Evolutionary conservation across 495 filamentous ascomycete species (phyloP).

Genomic region (Neurospora discreta): DNA sequence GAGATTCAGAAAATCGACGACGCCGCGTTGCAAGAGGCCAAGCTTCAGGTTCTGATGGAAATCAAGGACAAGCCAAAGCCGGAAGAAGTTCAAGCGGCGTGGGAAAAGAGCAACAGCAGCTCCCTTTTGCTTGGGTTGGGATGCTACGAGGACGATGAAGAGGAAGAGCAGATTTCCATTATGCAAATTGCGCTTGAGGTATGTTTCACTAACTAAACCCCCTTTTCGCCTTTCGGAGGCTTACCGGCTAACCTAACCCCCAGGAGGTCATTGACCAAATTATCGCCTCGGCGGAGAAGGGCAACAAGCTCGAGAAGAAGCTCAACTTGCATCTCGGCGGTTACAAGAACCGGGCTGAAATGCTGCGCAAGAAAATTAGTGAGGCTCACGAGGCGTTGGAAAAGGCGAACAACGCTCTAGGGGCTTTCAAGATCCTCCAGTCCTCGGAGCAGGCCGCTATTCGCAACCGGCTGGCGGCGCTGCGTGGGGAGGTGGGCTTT

Average conservation of each 20-base stretch:
- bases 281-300: slow-evolving; percentile 59
- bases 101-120: slow-evolving; percentile 50
- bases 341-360: slow-evolving; percentile 78
- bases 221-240: background rate
- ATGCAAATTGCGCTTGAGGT: slow-evolving; percentile 57
- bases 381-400: slow-evolving; percentile 70
- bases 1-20: slow-evolving; percentile 62
- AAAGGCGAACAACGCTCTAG: slow-evolving; percentile 58
- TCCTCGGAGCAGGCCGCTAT: slow-evolving; percentile 70
- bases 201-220: slow-evolving; percentile 21
- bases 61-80: slow-evolving; percentile 45
- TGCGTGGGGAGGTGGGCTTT: slow-evolving; percentile 75
- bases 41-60: slow-evolving; percentile 65
- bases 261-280: slow-evolving; percentile 63
- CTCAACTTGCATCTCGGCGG: slow-evolving; percentile 78
- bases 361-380: slow-evolving; percentile 64
- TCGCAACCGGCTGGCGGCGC: slow-evolving; percentile 54
- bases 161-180: slow-evolving; percentile 49
- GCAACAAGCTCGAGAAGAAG: slow-evolving; percentile 87
- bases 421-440: slow-evolving; percentile 64
- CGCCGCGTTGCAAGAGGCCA: slow-evolving; percentile 56
- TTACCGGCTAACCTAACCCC: slow-evolving; percentile 22
- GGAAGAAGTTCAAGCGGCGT: slow-evolving; percentile 55
- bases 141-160: slow-evolving; percentile 64
- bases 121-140: slow-evolving; percentile 60